Percentiles rank a stretch among this genome's conserved stretches.
These are phyloP conservation scores for Sphaerobolus stellatus DNA, from an alignment of 1,284 basidiomycete genomes.

Conservation along the genomic window DNA sequence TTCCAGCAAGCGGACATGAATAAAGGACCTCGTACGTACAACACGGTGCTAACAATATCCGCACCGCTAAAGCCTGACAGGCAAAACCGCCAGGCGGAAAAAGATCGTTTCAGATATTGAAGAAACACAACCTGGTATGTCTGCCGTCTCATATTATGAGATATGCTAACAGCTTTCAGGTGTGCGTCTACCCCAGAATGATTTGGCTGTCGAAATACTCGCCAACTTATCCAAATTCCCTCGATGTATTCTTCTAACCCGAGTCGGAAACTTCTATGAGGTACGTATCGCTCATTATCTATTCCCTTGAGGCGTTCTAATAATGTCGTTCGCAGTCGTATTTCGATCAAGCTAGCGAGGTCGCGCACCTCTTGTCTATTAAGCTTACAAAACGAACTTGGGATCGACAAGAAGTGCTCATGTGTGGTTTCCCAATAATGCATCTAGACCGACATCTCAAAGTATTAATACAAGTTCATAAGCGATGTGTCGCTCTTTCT, in stretches of 20 bases:
- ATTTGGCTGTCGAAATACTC: slow-evolving; percentile 68
- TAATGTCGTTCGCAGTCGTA: slow-evolving; percentile 64
- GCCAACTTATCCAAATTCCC: slow-evolving; percentile 76
- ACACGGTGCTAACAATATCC: too few species aligned
- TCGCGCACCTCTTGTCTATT: slow-evolving; percentile 77
- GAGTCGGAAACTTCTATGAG: slow-evolving; percentile 95
- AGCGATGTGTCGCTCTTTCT: slow-evolving; percentile 85
- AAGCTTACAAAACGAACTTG: slow-evolving; percentile 76
- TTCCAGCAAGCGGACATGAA: too few species aligned
- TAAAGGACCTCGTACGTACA: too few species aligned
- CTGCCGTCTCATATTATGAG: too few species aligned
- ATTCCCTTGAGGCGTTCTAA: background rate
- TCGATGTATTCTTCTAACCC: slow-evolving; percentile 85
- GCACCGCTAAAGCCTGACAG: too few species aligned
- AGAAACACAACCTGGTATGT: too few species aligned
- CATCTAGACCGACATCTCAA: slow-evolving; percentile 87
- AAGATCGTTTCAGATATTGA: too few species aligned
- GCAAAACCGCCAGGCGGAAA: too few species aligned
- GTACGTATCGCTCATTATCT: slow-evolving; percentile 40
- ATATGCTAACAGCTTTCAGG: too few species aligned
- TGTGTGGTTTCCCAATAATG: slow-evolving; percentile 90
- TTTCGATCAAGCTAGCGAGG: slow-evolving; percentile 83
- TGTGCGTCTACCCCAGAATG: slow-evolving; percentile 54
- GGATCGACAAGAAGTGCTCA: slow-evolving; percentile 63
- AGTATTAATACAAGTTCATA: slow-evolving; percentile 77